Conservation (phyloP, 2,329 filamentous ascomycete species). For the Beauveria scarabaeidicola region DNA sequence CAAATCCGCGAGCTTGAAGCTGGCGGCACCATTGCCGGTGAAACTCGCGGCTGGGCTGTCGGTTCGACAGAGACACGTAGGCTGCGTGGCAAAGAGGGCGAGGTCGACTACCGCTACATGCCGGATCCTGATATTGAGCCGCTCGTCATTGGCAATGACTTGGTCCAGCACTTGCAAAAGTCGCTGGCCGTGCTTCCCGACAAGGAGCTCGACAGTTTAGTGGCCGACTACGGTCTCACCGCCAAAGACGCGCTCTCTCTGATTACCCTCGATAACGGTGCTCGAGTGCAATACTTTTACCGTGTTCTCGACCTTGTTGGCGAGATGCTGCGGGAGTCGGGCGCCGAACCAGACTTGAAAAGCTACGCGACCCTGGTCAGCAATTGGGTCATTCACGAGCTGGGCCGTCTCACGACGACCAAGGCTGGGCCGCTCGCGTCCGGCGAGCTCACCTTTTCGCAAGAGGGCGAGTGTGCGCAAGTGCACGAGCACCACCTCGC, state of each 20-base stretch:
- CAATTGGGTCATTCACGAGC: constrained; percentile 68
- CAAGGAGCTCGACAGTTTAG: constrained; percentile 53
- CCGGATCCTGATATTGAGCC: constrained; percentile 86
- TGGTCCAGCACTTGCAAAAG: constrained; percentile 54
- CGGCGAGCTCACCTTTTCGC: constrained; percentile 38
- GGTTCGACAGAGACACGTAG: constrained; percentile 73
- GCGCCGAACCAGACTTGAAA: constrained; percentile 20
- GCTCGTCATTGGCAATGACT: constrained; percentile 61
- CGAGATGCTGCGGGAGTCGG: constrained; percentile 16
- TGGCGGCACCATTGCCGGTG: constrained; percentile 68
- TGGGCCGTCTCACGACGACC: constrained; percentile 58
- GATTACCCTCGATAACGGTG: constrained; percentile 67
- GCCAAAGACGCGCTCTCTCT: constrained; percentile 78
- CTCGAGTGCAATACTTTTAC: constrained; percentile 74
- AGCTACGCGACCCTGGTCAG: constrained; percentile 39
- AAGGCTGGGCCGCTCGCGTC: constrained; percentile 26
- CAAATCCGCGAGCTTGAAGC: constrained; percentile 74
- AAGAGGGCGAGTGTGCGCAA: constrained; percentile 37
- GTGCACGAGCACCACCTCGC: constrained; percentile 40
- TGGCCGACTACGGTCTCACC: constrained; percentile 57
- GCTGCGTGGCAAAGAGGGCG: constrained; percentile 86
- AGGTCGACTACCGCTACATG: constrained; percentile 98
- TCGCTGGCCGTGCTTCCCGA: constrained; percentile 68
- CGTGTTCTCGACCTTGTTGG: constrained; percentile 48
- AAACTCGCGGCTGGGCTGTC: constrained; percentile 89